Base-by-base conservation (phyloP, 139 green algal genomes). In the Chlorella sp. region DNA sequence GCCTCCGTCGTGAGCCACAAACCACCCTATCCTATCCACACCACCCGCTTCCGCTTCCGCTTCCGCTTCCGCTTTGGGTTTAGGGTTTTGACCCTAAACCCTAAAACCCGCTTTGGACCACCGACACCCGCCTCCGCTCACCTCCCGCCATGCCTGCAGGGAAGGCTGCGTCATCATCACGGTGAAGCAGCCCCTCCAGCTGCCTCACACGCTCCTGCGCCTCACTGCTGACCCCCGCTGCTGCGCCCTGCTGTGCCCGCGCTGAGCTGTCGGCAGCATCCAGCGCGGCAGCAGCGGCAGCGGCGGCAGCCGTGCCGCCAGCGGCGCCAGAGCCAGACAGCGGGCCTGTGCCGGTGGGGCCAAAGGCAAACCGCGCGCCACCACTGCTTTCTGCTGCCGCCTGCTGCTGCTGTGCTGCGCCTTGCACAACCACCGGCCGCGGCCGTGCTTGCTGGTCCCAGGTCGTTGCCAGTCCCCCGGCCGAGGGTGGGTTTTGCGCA, bases 111-210 rank as follows among this genome's bases (percentile, higher is more conserved):
- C 24, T 76, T 18, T 37, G 68, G 24, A 37, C 28, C 68, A 36
- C 21, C 26, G 3, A 40, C 48, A 57, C 7, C 48, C 48, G 48
- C 9, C 7, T 64, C 21, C 24, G 24, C 79, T 66, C 30, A 84
- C 83, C 83, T 66, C 26, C 61, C 9, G 68, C 21, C 37, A 57
- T 34, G 15, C 26, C 28, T 11, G 21, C 15, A 0, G 84, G 84
- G 22, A 69, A 88, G 0, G 71, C 68, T 32, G 66, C 84, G 42
- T 39, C 30, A 14, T 64, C 21, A 2, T 81, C 84, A 19, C 24
- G 84, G 32, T 80, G 66, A 30, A 88, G 68, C 37, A 88, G 84
- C 2, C 68, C 39, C 18, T 76, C 68, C 37, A 88, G 42, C 84
- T 80, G 84, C 32, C 68, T 39, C 32, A 42, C 66, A 2, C 84